Evolutionary conservation across 371 early-diverging fungal species (phyloP), one percentile per base, ranked within the genome.

Genomic region (Mortierella sp.): DNA sequence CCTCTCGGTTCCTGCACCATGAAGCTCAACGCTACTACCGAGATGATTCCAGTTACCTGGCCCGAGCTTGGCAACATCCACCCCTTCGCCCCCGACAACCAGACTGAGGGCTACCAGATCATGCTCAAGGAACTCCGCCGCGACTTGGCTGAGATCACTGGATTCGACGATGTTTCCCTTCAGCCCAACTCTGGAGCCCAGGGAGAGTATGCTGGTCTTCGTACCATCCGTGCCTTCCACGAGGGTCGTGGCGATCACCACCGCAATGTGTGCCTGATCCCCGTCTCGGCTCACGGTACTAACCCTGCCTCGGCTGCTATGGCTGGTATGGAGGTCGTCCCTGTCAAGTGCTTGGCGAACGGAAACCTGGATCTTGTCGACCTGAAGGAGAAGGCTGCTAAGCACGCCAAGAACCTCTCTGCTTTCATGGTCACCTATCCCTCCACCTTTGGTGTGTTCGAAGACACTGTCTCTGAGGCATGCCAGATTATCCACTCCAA

Each of bases 181-280:
- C 98, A 97, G 83, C 98, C 98, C 67, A 97, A 97, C 87, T 92
- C 92, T 65, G 98, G 98, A 45, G 98, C 98, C 17, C 98, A 98
- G 82, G 98, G 98, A 68, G 98, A 98, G 83, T 98, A 95, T 80
- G 91, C 98, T 48, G 98, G 98, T 64, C 89, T 98, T 41, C 91
- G 96, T 54, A 87, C 89, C 51, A 98, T 98, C 79, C 91, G 90
- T 60, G 95, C 96, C 31, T 97, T 94, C 83, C 94, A 95, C 63
- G 86, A 85, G 28, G 87, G 94, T 43, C 87, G 87, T 52, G 95
- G 96, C 48, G 89, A 97, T 44, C 54, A 60, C 34, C 86, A 93
- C 52, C 95, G 98, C 68, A 88, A 96, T 73, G 86, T 98, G 43
- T 97, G 97, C 78, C 82, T 98, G 77, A 97, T 98, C 52, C 98